Percentiles rank a stretch among this genome's conserved stretches.
These are phyloP conservation scores for Apiotrichum laibachii DNA, from an alignment of 1,284 basidiomycete genomes.

Conservation along the genomic window DNA sequence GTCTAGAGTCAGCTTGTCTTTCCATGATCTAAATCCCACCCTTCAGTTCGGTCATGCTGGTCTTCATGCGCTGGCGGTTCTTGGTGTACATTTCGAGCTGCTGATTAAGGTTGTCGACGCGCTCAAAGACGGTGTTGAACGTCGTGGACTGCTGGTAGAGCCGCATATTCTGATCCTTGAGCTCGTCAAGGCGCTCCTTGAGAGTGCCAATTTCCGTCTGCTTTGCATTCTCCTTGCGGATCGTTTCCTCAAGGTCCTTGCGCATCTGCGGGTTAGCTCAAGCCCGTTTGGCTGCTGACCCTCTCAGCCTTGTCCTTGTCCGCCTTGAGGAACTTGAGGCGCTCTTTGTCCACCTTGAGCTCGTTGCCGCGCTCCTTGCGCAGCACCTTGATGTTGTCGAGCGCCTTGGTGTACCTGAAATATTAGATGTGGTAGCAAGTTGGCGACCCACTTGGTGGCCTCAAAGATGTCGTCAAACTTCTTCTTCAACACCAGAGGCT, in stretches of 20 bases:
- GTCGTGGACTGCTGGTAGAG: conserved; percentile 80
- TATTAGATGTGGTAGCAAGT: neutral
- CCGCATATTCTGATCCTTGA: conserved; percentile 71
- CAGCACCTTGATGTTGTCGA: conserved; percentile 85
- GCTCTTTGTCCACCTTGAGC: conserved; percentile 88
- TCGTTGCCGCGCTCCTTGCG: conserved; percentile 87
- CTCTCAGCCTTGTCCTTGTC: conserved; percentile 85
- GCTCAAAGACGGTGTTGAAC: conserved; percentile 78
- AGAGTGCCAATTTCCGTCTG: conserved; percentile 71
- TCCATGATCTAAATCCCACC: conserved; percentile 54
- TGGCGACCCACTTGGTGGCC: conserved; percentile 73
- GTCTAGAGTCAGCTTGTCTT: conserved; percentile 55
- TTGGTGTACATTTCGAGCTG: conserved; percentile 65
- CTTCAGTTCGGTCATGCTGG: conserved; percentile 62
- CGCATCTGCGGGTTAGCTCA: conserved; percentile 29
- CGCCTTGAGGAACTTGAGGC: conserved; percentile 71
- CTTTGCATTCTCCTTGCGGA: conserved; percentile 66
- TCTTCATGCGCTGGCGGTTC: conserved; percentile 62
- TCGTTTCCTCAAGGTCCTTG: conserved; percentile 57
- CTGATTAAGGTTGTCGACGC: conserved; percentile 66
- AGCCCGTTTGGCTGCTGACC: conserved; percentile 31
- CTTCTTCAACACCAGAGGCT: conserved; percentile 89
- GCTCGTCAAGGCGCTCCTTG: conserved; percentile 63
- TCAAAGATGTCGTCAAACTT: conserved; percentile 99
- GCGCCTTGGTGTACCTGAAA: conserved; percentile 89